Conservation (phyloP, 345 rosid species). For the Populus simonii region DNA sequence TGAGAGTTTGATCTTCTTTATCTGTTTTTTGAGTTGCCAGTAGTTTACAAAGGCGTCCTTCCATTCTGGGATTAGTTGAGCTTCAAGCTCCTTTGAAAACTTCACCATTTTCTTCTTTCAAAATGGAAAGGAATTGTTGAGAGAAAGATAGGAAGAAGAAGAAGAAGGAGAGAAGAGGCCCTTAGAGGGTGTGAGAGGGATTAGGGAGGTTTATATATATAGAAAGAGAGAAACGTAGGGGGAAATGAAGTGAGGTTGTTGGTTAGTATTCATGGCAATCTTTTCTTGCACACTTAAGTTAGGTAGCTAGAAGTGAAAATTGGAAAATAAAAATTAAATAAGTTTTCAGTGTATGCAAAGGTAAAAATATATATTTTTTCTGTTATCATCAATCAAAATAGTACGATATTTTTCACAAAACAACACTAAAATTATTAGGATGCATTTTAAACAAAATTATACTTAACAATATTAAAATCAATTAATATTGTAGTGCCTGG, state of each 20-base stretch:
- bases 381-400: no score
- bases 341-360: no score
- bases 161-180: constrained; percentile 2
- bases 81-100: constrained; percentile 93
- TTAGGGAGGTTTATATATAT: constrained; percentile 27
- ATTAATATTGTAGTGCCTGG: no score
- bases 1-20: constrained; percentile 71
- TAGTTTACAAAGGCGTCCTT: constrained; percentile 92
- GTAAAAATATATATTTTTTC: no score
- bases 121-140: neutral
- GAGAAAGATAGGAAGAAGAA: neutral
- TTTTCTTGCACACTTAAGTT: no score
- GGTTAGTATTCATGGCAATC: neutral
- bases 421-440: no score
- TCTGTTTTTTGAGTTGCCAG: constrained; percentile 78
- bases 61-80: constrained; percentile 98
- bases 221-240: constrained; percentile 24
- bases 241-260: neutral
- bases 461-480: no score
- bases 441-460: no score
- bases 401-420: no score
- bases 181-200: constrained; percentile 29
- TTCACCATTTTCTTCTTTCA: constrained; percentile 67
- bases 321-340: no score
- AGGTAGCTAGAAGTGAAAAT: no score